These are phyloP conservation scores for Leucoagaricus sp. DNA, from an alignment of 1,284 basidiomycete species.

Conservation along the genomic window DNA sequence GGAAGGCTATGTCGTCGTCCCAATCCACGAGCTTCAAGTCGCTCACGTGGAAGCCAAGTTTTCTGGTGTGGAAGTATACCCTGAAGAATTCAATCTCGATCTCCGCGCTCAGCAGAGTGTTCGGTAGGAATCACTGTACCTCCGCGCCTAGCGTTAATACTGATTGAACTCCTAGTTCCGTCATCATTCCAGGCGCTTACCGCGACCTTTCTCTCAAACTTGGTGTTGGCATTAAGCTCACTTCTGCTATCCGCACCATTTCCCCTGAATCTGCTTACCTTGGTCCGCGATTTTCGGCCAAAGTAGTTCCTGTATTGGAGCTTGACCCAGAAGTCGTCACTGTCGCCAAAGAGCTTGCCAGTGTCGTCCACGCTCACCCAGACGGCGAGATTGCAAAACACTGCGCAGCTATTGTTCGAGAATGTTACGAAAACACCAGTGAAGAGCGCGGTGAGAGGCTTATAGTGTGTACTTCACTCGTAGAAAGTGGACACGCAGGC, in stretches of 20 bases:
- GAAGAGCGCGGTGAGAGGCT: conserved; percentile 47
- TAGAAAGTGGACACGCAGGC: conserved; percentile 50
- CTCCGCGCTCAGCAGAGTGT: conserved; percentile 52
- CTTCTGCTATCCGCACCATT: conserved; percentile 55
- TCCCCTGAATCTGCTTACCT: conserved; percentile 55
- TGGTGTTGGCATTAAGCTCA: conserved; percentile 52
- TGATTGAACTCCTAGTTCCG: conserved; percentile 35
- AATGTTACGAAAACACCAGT: conserved; percentile 47
- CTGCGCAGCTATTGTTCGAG: conserved; percentile 51
- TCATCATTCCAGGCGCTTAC: conserved; percentile 46
- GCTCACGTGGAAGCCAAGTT: conserved; percentile 49
- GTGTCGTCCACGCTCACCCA: conserved; percentile 44
- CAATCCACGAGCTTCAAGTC: conserved; percentile 53
- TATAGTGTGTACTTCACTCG: conserved; percentile 54
- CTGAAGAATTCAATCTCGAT: conserved; percentile 40
- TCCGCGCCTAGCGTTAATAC: not conserved
- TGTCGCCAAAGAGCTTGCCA: conserved; percentile 52
- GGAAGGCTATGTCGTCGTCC: conserved; percentile 40
- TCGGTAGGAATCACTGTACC: conserved; percentile 31
- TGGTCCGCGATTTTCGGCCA: conserved; percentile 53
- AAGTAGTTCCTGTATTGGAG: conserved; percentile 66
- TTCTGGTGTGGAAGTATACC: conserved; percentile 41
- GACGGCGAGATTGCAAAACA: conserved; percentile 52
- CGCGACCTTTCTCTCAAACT: conserved; percentile 47
- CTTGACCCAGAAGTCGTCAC: conserved; percentile 56